These are phyloP conservation scores for Exophiala alcalophila DNA, from an alignment of 2,329 filamentous ascomycete species.

Conservation along the genomic window DNA sequence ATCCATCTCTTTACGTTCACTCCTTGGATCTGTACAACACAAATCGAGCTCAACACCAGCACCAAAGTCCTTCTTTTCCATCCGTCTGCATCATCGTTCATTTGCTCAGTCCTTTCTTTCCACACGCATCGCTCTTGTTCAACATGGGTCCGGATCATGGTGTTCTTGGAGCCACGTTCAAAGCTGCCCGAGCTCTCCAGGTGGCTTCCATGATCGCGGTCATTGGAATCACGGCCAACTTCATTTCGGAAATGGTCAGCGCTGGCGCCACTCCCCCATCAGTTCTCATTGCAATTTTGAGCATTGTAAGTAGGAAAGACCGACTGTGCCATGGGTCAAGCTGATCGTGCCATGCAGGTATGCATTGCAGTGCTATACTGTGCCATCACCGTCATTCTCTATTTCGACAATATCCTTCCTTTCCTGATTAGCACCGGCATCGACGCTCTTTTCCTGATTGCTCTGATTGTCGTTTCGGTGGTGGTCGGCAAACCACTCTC, in stretches of 20 bases:
- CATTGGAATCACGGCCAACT: slow-evolving; percentile 77
- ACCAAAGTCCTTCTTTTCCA: slow-evolving; percentile 2
- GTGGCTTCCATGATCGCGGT: slow-evolving; percentile 69
- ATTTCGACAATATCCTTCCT: slow-evolving; percentile 71
- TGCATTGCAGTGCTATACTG: slow-evolving; percentile 77
- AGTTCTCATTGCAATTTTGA: slow-evolving; percentile 73
- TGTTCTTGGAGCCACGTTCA: slow-evolving; percentile 75
- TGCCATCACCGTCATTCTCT: slow-evolving; percentile 76
- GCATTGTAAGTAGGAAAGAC: slow-evolving; percentile 78
- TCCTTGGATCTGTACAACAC: neutral
- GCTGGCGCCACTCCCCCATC: slow-evolving; percentile 64
- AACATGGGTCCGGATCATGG: slow-evolving; percentile 51
- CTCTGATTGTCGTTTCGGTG: slow-evolving; percentile 72
- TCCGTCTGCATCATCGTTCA: neutral
- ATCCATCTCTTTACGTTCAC: slow-evolving; percentile 5
- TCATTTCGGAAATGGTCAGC: slow-evolving; percentile 71
- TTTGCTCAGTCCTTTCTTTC: slow-evolving; percentile 2
- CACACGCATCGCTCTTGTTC: slow-evolving; percentile 9
- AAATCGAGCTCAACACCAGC: slow-evolving; percentile 8
- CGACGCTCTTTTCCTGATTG: slow-evolving; percentile 69
- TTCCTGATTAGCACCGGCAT: slow-evolving; percentile 65
- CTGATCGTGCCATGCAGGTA: slow-evolving; percentile 51
- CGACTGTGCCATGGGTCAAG: slow-evolving; percentile 31
- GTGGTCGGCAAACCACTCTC: slow-evolving; percentile 77
- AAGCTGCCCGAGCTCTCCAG: slow-evolving; percentile 68